These are phyloP conservation scores for Coix lacrymajobi DNA, from an alignment of 176 grass and related monocot species.

Conservation along the genomic window DNA sequence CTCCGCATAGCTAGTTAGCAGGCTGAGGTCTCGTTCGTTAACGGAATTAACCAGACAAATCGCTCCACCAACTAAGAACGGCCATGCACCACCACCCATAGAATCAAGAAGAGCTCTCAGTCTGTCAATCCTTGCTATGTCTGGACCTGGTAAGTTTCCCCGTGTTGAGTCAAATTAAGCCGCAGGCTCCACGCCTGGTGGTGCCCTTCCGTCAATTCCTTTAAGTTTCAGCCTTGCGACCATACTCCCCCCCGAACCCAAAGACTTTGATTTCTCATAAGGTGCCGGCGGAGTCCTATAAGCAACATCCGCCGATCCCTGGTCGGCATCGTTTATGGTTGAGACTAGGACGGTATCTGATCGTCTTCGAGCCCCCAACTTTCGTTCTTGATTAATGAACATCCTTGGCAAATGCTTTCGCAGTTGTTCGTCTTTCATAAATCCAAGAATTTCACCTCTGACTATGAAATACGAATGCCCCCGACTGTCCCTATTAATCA, in stretches of 20 bases:
- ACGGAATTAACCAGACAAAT: conserved; percentile 62
- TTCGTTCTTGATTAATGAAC: conserved; percentile 29
- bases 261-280: conserved; percentile 91
- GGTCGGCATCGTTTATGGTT: conserved; percentile 64
- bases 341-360: conserved; percentile 61
- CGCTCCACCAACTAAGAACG: too few species aligned
- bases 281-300: conserved; percentile 57
- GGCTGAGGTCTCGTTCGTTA: conserved; percentile 63
- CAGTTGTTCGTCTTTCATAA: conserved; percentile 66
- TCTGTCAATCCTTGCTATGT: conserved; percentile 61
- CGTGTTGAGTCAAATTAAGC: conserved; percentile 39
- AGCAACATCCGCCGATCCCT: conserved; percentile 68
- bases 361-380: conserved; percentile 67
- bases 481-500: conserved; percentile 44
- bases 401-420: too few species aligned
- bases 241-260: conserved; percentile 67
- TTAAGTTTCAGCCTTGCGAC: conserved; percentile 65
- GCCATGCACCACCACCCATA: too few species aligned
- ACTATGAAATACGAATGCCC: conserved; percentile 76
- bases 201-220: conserved; percentile 52
- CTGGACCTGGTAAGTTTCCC: conserved; percentile 44
- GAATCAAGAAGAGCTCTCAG: conserved; percentile 38
- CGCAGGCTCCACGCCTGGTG: conserved; percentile 24
- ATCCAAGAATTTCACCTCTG: conserved; percentile 83
- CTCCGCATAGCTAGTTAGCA: conserved; percentile 54